phyloP scores from a whole-genome alignment of 371 early-diverging fungal species.

The Neoconidiobolus thromboides region DNA sequence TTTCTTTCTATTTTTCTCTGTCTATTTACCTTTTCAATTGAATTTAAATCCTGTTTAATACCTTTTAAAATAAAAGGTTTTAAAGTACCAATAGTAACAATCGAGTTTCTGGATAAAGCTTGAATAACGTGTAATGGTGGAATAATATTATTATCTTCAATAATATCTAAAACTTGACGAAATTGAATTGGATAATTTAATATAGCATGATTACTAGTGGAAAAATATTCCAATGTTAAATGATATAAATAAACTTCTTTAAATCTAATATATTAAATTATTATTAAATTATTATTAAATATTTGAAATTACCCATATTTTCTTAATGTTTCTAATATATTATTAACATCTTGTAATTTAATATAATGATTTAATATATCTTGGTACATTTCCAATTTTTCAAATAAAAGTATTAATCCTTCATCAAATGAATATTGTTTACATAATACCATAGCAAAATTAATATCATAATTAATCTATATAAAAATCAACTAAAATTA shows the following conservation, averaged over 20 bases:
- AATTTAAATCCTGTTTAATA: constrained; percentile 14
- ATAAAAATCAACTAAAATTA: not conserved
- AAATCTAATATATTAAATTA: constrained; percentile 16
- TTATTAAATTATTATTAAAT: not conserved
- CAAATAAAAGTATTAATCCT: constrained; percentile 69
- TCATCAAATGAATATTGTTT: constrained; percentile 58
- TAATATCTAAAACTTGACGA: constrained; percentile 50
- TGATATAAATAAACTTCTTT: constrained; percentile 64
- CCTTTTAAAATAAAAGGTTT: constrained; percentile 53
- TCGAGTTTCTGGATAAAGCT: constrained; percentile 55
- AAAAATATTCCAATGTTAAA: constrained; percentile 64
- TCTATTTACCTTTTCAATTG: too few relatives aligned
- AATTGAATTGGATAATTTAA: constrained; percentile 32
- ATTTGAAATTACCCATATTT: constrained; percentile 48
- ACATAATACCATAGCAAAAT: constrained; percentile 79
- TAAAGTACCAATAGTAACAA: constrained; percentile 69
- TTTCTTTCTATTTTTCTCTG: too few relatives aligned
- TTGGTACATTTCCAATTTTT: constrained; percentile 56
- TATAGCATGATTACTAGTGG: constrained; percentile 30
- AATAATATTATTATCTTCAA: constrained; percentile 65
- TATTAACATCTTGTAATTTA: constrained; percentile 47
- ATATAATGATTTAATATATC: constrained; percentile 68
- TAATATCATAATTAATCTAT: constrained; percentile 55
- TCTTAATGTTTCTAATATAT: constrained; percentile 50
- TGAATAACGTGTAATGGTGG: constrained; percentile 78